Conservation (phyloP, 768 basidiomycete genomes). For the Boletellus ananas region DNA sequence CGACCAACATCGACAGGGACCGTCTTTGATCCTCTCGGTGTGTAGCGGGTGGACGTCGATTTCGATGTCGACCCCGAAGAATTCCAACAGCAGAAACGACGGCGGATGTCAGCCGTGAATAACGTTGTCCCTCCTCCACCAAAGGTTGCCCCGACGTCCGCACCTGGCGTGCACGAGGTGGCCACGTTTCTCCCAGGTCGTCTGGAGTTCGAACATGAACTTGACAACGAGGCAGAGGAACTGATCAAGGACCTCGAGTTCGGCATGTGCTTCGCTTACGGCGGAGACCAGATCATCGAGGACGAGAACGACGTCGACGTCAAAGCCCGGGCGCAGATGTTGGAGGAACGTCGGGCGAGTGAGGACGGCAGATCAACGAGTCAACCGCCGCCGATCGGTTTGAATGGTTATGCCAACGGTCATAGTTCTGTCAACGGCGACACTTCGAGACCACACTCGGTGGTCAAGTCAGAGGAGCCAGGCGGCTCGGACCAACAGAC, state of each 20-base stretch:
- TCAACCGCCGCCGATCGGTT: constrained; percentile 22
- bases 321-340: constrained; percentile 42
- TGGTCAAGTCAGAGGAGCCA: constrained; percentile 44
- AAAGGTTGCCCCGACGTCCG: constrained; percentile 80
- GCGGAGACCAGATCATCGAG: constrained; percentile 76
- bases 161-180: constrained; percentile 89
- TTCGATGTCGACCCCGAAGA: constrained; percentile 76
- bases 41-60: constrained; percentile 43
- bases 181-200: constrained; percentile 92
- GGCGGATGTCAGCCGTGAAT: constrained; percentile 80
- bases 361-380: constrained; percentile 20
- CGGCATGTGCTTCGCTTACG: constrained; percentile 80
- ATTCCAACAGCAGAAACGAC: constrained; percentile 86
- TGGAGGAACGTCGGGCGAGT: constrained; percentile 35
- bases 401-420: constrained; percentile 33
- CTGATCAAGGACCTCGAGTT: constrained; percentile 95
- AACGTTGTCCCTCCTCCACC: constrained; percentile 51
- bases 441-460: constrained; percentile 23
- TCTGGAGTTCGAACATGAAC: constrained; percentile 97
- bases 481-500: constrained; percentile 31
- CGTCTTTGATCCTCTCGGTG: not conserved
- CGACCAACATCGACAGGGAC: constrained; percentile 2
- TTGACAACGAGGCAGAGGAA: constrained; percentile 96
- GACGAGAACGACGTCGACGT: constrained; percentile 78
- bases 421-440: constrained; percentile 37